Base-by-base conservation (phyloP, 176 grass and related monocot genomes). In the Oryza brachyantha region DNA sequence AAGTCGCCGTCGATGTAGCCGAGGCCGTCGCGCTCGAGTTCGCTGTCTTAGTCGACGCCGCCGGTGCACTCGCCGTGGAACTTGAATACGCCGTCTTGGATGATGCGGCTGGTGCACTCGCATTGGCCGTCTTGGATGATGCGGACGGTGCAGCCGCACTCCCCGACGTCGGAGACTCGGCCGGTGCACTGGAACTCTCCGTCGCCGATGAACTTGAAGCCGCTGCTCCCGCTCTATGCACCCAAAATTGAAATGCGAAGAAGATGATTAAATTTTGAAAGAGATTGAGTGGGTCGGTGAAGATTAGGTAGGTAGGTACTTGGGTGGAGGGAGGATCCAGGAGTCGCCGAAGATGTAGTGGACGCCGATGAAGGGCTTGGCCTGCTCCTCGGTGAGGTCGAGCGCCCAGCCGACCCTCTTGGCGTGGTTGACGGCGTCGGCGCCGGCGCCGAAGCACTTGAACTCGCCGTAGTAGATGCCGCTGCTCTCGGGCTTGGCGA, bases 401-500 rank as follows among this genome's bases (percentile, higher is more conserved):
- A 75, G 74, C 0, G 86, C 82, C 90, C 90, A 92, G 0, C 80
- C 75, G 0, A 88, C 70, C 21, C 90, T 39, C 75, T 40, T 85
- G 31, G 31, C 31, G 31, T 32, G 31, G 16, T 25, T 72, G 2
- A 32, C 31, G 31, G 46, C 76, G 16, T 88, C 86, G 0, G 83
- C 46, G 0, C 83, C 83, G 0, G 83, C 75, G 0, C 90, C 90
- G 0, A 38, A 72, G 38, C 86, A 88, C 66, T 76, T 82, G 71
- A 72, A 92, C 73, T 88, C 90, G 1, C 90, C 83, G 10, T 92
- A 86, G 61, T 83, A 92, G 0, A 88, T 78, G 7, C 86, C 86
- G 14, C 83, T 83, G 35, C 83, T 76, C 80, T 92, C 86, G 0
- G 90, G 86, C 64, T 63, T 67, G 10, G 52, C 38, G 70, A 92